Conservation (phyloP, 805 yeast species). For the Kuraishia capsulata region DNA sequence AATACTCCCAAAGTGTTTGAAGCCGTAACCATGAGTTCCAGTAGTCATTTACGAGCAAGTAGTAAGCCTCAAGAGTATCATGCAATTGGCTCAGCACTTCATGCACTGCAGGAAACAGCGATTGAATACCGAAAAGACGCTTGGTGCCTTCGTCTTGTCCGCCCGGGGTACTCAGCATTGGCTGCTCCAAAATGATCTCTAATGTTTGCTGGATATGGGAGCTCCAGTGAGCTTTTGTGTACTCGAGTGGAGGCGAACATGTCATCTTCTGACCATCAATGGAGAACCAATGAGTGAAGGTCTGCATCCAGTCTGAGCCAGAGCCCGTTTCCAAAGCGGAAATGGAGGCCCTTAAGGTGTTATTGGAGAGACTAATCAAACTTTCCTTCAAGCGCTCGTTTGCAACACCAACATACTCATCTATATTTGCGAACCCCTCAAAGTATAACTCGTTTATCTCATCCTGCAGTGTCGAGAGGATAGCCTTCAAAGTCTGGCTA, state of each 20-base stretch:
- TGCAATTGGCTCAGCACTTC: too few species aligned
- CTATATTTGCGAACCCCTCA: constrained; percentile 27
- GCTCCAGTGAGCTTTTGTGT: neutral
- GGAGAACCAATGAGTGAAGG: neutral
- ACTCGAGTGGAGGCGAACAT: neutral
- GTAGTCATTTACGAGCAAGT: constrained; percentile 24
- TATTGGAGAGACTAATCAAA: too few species aligned
- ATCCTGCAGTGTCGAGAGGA: constrained; percentile 22
- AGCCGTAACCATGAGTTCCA: constrained; percentile 43
- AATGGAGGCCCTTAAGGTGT: too few species aligned
- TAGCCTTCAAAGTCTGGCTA: constrained; percentile 7
- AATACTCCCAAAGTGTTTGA: constrained; percentile 53
- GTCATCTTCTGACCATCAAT: neutral
- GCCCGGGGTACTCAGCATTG: neutral
- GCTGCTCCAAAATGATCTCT: neutral
- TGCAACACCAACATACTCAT: constrained; percentile 19
- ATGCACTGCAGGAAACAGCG: too few species aligned
- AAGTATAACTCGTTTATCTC: constrained; percentile 23
- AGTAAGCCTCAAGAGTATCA: too few species aligned
- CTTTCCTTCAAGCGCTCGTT: constrained; percentile 22
- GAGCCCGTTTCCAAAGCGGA: too few species aligned
- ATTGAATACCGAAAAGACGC: too few species aligned
- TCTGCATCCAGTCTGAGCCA: too few species aligned
- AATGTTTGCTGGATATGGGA: neutral
- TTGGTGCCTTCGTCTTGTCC: too few species aligned